phyloP scores from a whole-genome alignment of 2,329 filamentous ascomycete genomes.

The Fusarium burgessii region DNA sequence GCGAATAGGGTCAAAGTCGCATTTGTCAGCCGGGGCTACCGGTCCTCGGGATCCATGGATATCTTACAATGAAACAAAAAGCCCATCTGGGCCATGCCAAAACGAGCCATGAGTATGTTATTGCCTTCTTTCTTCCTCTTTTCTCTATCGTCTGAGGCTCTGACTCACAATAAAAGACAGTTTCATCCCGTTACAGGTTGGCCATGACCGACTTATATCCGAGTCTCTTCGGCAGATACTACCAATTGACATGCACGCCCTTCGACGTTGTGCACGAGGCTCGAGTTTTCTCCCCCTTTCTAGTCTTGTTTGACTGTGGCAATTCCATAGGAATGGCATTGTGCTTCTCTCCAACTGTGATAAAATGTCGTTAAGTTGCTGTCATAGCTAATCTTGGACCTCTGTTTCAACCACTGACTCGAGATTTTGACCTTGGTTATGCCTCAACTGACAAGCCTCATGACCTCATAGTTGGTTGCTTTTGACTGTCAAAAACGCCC shows the following conservation, averaged over 20 bases:
- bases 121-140: not conserved
- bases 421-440: not conserved
- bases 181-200: not conserved
- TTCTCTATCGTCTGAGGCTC: slow-evolving; percentile 15
- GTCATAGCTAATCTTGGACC: not conserved
- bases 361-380: not conserved
- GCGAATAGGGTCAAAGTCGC: slow-evolving; percentile 32
- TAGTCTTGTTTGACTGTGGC: not conserved
- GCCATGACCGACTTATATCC: slow-evolving; percentile 16
- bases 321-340: not conserved
- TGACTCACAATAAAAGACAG: slow-evolving; percentile 13
- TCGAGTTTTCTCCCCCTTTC: slow-evolving; percentile 10
- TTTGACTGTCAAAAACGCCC: not conserved
- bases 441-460: not conserved
- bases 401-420: not conserved
- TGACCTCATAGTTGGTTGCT: slow-evolving; percentile 4
- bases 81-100: slow-evolving; percentile 23
- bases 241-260: slow-evolving; percentile 45
- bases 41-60: slow-evolving; percentile 19
- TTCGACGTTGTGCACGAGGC: slow-evolving; percentile 32
- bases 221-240: slow-evolving; percentile 28
- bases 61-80: slow-evolving; percentile 39
- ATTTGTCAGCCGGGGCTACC: slow-evolving; percentile 46
- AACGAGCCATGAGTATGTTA: slow-evolving; percentile 18
- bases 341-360: not conserved